phyloP scores from a whole-genome alignment of 352 stramenopile genomes.

The Phytopythium helicoides region DNA sequence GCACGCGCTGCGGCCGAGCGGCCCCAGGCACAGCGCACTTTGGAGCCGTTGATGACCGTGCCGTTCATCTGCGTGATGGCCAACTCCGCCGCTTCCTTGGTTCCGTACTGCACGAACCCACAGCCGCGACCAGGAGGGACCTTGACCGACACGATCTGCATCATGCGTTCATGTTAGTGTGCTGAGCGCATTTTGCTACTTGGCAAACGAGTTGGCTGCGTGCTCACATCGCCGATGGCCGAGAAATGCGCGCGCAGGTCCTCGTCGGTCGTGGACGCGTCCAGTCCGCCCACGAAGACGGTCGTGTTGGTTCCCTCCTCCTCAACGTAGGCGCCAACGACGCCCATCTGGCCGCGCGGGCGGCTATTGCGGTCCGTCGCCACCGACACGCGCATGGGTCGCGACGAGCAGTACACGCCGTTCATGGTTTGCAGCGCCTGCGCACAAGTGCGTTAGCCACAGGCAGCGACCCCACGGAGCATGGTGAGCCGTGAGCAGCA shows the following conservation, averaged over 20 bases:
- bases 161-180: too few species aligned
- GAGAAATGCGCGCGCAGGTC: constrained; percentile 83
- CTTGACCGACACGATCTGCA: constrained; percentile 75
- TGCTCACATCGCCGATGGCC: constrained; percentile 67
- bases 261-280: constrained; percentile 77
- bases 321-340: constrained; percentile 18
- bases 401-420: constrained; percentile 83
- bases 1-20: constrained; percentile 64
- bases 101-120: constrained; percentile 89
- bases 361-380: constrained; percentile 81
- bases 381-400: constrained; percentile 88
- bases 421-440: constrained; percentile 89
- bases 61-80: constrained; percentile 91
- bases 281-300: constrained; percentile 90
- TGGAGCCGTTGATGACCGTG: constrained; percentile 66
- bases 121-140: constrained; percentile 87
- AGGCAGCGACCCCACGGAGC: not conserved
- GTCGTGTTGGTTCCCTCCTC: constrained; percentile 85
- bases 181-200: too few species aligned
- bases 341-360: constrained; percentile 21
- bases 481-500: too few species aligned
- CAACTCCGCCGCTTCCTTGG: constrained; percentile 77
- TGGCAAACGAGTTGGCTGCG: too few species aligned
- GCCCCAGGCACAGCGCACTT: constrained; percentile 89
- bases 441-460: not conserved